Base-by-base conservation (phyloP, 2,329 filamentous ascomycete species). In the Pestalotiopsis sp. region DNA sequence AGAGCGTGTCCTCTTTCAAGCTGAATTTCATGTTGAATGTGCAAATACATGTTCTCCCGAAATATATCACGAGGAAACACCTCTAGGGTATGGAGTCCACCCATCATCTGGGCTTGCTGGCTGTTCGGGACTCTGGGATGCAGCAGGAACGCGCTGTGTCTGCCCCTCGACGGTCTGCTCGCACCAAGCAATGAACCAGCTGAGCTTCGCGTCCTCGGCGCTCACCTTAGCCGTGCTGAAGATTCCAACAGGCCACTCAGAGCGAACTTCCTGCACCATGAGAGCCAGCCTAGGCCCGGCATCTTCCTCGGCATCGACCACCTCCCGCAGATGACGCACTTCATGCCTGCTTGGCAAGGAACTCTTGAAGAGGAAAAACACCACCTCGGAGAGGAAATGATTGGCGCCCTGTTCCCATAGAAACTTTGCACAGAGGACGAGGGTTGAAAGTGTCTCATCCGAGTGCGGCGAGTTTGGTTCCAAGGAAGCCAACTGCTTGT, bases 391-490 rank as follows among this genome's bases (percentile, higher is more conserved):
- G 11, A 73, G 41, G 65, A 72, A 75, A 65, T 69, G 72, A 57
- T 73, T 75, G n/a, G 68, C 71, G 0, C 74, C 74, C 58, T 77
- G 75, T 3, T 75, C 73, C 69, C 73, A 72, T 12, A 77, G 20
- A 4, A 73, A 73, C 41, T 75, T 77, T 59, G 73, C 74, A 20
- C 74, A 74, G 5, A 77, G 73, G 12, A 76, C 31, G 1, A 77
- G 20, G 9, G 75, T 76, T 11, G 74, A 73, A 20, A 70, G 71
- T 39, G 71, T 60, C 3, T 69, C 70, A 45, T 76, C 73, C 27
- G 67, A 41, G 7, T 38, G 36, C 14, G 52, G 17, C 2, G 72
- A 59, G 7, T 52, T 67, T 13, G 17, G 25, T 67, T 6, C 39
- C 11, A 13, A 62, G 31, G 31, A 36, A 45, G 20, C 23, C 67